Conservation (phyloP, 1,284 basidiomycete species). For the Puccinia novopanici region DNA sequence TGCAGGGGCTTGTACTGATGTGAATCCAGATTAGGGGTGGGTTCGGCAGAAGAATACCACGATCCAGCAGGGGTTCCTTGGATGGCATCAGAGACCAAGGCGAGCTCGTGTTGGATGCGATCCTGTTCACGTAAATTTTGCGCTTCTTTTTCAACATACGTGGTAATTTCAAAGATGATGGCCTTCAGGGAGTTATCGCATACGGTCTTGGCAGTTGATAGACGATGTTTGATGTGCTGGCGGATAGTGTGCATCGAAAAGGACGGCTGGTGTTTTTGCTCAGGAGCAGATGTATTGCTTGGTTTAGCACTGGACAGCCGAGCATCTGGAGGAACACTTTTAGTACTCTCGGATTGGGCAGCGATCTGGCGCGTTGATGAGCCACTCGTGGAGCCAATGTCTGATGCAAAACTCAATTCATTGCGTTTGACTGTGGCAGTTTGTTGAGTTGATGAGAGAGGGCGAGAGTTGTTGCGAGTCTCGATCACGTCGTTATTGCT, state of each 20-base stretch:
- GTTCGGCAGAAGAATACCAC: slow-evolving; percentile 54
- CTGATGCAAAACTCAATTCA: not conserved
- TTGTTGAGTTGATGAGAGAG: not conserved
- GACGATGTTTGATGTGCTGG: slow-evolving; percentile 86
- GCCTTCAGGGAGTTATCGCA: too few species aligned
- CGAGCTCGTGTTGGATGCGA: too few species aligned
- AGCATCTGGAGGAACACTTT: not conserved
- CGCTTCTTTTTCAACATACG: too few species aligned
- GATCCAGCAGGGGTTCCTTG: slow-evolving; percentile 72
- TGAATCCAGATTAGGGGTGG: slow-evolving; percentile 37
- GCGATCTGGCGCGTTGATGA: slow-evolving; percentile 12
- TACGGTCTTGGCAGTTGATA: too few species aligned
- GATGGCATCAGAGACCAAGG: too few species aligned
- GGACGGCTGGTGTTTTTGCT: slow-evolving; percentile 52
- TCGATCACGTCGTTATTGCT: not conserved
- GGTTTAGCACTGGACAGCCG: not conserved
- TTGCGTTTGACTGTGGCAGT: slow-evolving; percentile 5
- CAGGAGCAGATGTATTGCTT: slow-evolving; percentile 9
- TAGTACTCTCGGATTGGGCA: not conserved
- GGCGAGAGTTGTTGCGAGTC: not conserved
- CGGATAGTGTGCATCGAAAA: slow-evolving; percentile 70
- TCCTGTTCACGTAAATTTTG: too few species aligned
- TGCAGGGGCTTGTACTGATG: not conserved
- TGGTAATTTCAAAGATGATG: too few species aligned
- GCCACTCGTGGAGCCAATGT: not conserved